These are phyloP conservation scores for Orbilia brochopaga DNA, from an alignment of 2,329 filamentous ascomycete species.

Conservation along the genomic window DNA sequence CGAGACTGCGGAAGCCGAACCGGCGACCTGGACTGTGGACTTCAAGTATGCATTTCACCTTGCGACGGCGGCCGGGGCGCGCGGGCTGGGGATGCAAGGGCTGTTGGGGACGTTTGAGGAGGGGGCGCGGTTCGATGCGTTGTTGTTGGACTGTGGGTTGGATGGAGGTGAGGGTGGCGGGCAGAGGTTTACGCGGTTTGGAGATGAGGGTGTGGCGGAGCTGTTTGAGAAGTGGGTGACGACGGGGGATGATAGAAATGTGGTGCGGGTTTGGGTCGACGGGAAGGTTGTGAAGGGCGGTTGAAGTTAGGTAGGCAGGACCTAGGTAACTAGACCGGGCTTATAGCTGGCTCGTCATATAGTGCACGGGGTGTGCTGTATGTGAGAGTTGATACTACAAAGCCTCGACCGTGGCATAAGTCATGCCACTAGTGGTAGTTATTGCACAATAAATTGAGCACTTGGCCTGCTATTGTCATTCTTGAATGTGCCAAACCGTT, in stretches of 20 bases:
- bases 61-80: constrained; percentile 53
- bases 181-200: constrained; percentile 36
- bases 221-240: constrained; percentile 51
- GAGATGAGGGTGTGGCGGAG: constrained; percentile 38
- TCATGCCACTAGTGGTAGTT: too few relatives aligned
- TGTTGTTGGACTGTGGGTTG: constrained; percentile 50
- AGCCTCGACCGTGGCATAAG: too few relatives aligned
- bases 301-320: too few relatives aligned
- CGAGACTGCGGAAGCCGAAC: neutral
- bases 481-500: too few relatives aligned
- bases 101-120: constrained; percentile 52
- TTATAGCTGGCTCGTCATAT: too few relatives aligned
- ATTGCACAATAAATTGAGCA: too few relatives aligned
- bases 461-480: too few relatives aligned
- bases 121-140: constrained; percentile 54
- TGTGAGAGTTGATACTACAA: too few relatives aligned
- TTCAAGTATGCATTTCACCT: constrained; percentile 53
- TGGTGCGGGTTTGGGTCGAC: constrained; percentile 53
- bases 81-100: constrained; percentile 50
- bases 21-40: constrained; percentile 50
- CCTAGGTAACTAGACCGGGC: too few relatives aligned
- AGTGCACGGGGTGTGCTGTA: too few relatives aligned
- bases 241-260: constrained; percentile 49
- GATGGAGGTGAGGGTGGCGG: constrained; percentile 29
- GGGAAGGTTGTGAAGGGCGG: constrained; percentile 35